Evolutionary conservation across 2,329 filamentous ascomycete species (phyloP).

Genomic region (Pseudogymnoascus sp.): DNA sequence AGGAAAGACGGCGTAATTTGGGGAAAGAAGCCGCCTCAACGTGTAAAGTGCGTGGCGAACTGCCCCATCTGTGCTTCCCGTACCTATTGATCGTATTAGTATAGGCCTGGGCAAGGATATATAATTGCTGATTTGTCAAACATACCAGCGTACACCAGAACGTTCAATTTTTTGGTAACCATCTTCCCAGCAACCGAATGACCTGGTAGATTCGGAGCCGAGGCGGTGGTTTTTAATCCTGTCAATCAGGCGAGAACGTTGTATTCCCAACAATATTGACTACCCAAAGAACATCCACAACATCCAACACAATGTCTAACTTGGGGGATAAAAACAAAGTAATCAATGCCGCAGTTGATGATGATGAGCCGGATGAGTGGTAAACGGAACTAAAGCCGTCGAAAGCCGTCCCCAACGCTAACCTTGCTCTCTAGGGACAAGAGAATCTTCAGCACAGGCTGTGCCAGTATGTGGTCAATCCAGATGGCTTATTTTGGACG

Average conservation of each 20-base stretch:
- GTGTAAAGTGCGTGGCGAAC: constrained; percentile 84
- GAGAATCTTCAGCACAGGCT: constrained; percentile 94
- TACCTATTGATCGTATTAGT: constrained; percentile 43
- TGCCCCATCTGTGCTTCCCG: constrained; percentile 78
- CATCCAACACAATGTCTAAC: constrained; percentile 21
- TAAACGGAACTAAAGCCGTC: constrained; percentile 37
- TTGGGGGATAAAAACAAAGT: constrained; percentile 20
- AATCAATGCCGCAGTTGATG: constrained; percentile 42
- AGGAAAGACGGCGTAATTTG: constrained; percentile 87
- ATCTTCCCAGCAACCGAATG: constrained; percentile 35
- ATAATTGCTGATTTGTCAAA: constrained; percentile 12
- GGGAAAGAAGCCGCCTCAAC: constrained; percentile 74
- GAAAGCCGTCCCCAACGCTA: constrained; percentile 15
- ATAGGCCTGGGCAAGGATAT: not conserved
- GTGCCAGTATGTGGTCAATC: constrained; percentile 55
- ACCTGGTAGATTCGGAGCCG: not conserved
- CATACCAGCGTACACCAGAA: constrained; percentile 84
- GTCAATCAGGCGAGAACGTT: constrained; percentile 8
- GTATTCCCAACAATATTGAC: constrained; percentile 12
- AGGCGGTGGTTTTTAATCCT: not conserved
- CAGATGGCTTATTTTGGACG: not conserved
- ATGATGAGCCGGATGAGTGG: constrained; percentile 95
- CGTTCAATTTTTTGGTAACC: constrained; percentile 66
- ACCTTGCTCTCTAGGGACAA: constrained; percentile 64
- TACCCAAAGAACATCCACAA: constrained; percentile 10